These are phyloP conservation scores for Flaveria floridana DNA, from an alignment of 140 eudicot species.

Conservation along the genomic window DNA sequence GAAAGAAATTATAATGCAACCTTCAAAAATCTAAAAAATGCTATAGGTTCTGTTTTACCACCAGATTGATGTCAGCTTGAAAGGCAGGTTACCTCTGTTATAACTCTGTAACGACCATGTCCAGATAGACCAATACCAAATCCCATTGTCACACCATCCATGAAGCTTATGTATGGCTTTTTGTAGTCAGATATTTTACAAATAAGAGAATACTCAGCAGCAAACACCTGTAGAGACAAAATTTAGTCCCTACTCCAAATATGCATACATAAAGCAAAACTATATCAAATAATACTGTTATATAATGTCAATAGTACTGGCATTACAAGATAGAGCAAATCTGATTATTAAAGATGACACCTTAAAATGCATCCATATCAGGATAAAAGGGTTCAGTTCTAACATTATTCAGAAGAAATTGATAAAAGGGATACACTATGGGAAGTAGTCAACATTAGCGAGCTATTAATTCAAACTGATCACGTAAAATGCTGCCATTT, in stretches of 20 bases:
- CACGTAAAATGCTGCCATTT: background rate
- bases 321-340: background rate
- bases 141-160: slow-evolving; percentile 99
- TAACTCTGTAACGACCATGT: slow-evolving; percentile 82
- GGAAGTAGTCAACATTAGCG: background rate
- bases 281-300: background rate
- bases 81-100: slow-evolving; percentile 67
- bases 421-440: background rate
- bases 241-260: slow-evolving; percentile 15
- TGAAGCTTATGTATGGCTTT: slow-evolving; percentile 83
- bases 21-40: slow-evolving; percentile 1
- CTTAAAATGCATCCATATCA: slow-evolving; percentile 15
- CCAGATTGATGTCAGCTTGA: slow-evolving; percentile 6
- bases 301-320: background rate
- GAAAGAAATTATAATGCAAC: slow-evolving; percentile 21
- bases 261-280: slow-evolving; percentile 19
- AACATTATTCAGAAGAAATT: background rate
- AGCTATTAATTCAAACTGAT: background rate
- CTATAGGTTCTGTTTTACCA: slow-evolving; percentile 21
- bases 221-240: slow-evolving; percentile 55
- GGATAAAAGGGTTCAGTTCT: background rate
- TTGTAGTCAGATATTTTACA: slow-evolving; percentile 77
- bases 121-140: slow-evolving; percentile 98
- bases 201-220: slow-evolving; percentile 91
- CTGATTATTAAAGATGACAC: background rate